phyloP scores from a whole-genome alignment of 192 early-diverging fungal genomes.

The Backusella tuberculispora region DNA sequence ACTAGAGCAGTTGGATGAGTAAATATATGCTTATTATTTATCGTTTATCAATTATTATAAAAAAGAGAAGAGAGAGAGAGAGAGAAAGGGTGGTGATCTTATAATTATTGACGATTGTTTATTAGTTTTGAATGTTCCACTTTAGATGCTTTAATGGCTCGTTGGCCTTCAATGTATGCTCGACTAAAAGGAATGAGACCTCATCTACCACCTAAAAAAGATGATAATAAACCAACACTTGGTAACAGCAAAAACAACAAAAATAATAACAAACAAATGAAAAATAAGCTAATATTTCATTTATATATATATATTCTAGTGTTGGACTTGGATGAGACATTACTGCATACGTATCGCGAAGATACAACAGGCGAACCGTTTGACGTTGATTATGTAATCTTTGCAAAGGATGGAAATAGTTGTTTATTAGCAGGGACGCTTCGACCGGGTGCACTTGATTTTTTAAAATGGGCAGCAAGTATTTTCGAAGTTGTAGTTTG shows the following conservation, averaged over 20 bases:
- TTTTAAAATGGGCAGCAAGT: slow-evolving; percentile 39
- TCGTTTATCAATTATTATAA: neutral
- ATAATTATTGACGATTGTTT: neutral
- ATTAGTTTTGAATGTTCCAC: slow-evolving; percentile 40
- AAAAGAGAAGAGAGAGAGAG: too few species aligned
- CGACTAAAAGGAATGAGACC: slow-evolving; percentile 40
- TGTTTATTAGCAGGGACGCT: slow-evolving; percentile 35
- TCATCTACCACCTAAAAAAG: slow-evolving; percentile 42
- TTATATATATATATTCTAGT: slow-evolving; percentile 23
- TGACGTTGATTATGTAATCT: slow-evolving; percentile 38
- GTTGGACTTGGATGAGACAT: slow-evolving; percentile 43
- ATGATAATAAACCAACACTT: slow-evolving; percentile 36
- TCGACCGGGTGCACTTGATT: slow-evolving; percentile 38
- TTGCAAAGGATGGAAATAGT: slow-evolving; percentile 32
- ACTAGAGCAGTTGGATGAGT: slow-evolving; percentile 45
- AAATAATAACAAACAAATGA: neutral
- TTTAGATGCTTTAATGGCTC: slow-evolving; percentile 38
- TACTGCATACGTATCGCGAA: slow-evolving; percentile 41
- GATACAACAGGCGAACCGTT: slow-evolving; percentile 16
- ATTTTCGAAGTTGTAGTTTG: slow-evolving; percentile 45
- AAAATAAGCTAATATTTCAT: neutral
- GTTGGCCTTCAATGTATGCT: slow-evolving; percentile 43
- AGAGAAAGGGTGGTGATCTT: neutral
- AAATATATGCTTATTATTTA: neutral
- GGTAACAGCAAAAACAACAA: slow-evolving; percentile 23